Evolutionary conservation across 768 basidiomycete genomes (phyloP).

Genomic region (Floccularia luteovirens): DNA sequence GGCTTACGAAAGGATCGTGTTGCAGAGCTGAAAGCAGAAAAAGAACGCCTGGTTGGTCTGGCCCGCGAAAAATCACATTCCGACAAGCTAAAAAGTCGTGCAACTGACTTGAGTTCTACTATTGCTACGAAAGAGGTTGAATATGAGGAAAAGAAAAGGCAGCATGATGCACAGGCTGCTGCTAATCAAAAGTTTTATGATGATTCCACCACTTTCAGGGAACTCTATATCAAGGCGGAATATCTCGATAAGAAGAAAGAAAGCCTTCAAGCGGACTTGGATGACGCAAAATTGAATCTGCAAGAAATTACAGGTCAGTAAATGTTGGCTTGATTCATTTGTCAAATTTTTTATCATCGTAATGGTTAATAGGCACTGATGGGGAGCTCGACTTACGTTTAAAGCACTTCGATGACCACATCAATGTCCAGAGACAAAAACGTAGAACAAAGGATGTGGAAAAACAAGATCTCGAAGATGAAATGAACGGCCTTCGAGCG

Average conservation of each 20-base stretch:
- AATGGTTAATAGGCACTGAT: slow-evolving; percentile 49
- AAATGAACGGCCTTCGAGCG: slow-evolving; percentile 37
- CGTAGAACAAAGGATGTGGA: slow-evolving; percentile 38
- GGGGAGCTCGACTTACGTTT: slow-evolving; percentile 58
- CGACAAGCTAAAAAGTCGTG: slow-evolving; percentile 69
- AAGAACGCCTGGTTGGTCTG: slow-evolving; percentile 74
- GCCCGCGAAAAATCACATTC: slow-evolving; percentile 79
- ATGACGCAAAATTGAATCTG: slow-evolving; percentile 54
- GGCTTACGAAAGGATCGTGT: slow-evolving; percentile 82
- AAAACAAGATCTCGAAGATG: slow-evolving; percentile 57
- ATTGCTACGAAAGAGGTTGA: slow-evolving; percentile 70
- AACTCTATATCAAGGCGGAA: slow-evolving; percentile 69
- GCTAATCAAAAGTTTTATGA: slow-evolving; percentile 80
- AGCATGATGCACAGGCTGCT: slow-evolving; percentile 56
- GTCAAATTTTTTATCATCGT: neutral
- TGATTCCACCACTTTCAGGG: slow-evolving; percentile 76
- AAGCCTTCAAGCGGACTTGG: slow-evolving; percentile 54
- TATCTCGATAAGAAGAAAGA: slow-evolving; percentile 53
- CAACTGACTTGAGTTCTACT: slow-evolving; percentile 48
- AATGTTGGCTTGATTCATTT: no score
- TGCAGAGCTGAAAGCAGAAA: slow-evolving; percentile 88
- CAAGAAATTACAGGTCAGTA: slow-evolving; percentile 60
- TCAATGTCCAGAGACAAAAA: slow-evolving; percentile 41
- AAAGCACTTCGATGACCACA: slow-evolving; percentile 52
- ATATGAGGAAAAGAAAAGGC: slow-evolving; percentile 60